phyloP scores from a whole-genome alignment of 1,284 basidiomycete genomes.

The Calocybe gambosa region DNA sequence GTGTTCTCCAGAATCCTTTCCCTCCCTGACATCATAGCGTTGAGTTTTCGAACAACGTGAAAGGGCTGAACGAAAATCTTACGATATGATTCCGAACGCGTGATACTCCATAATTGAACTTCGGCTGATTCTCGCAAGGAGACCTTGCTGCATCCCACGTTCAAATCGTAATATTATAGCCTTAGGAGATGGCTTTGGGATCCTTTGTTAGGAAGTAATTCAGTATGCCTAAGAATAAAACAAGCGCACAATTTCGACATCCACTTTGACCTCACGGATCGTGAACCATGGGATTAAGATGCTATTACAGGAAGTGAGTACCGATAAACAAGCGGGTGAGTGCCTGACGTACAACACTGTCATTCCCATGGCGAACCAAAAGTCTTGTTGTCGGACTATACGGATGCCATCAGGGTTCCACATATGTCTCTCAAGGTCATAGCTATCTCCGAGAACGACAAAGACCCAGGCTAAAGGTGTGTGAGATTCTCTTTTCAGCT shows the following conservation, averaged over 20 bases:
- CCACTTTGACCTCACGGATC: conserved; percentile 64
- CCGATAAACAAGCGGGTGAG: conserved; percentile 12
- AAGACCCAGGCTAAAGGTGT: conserved; percentile 48
- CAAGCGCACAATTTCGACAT: conserved; percentile 62
- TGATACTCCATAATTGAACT: conserved; percentile 64
- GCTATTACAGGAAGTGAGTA: conserved; percentile 26
- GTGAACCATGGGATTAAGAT: conserved; percentile 72
- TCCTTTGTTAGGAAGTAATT: conserved; percentile 5
- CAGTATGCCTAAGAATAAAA: background rate
- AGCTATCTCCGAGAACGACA: conserved; percentile 63
- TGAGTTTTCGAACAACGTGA: background rate
- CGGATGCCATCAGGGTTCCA: conserved; percentile 55
- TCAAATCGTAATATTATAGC: conserved; percentile 61
- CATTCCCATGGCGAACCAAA: conserved; percentile 74
- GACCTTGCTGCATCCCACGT: conserved; percentile 67
- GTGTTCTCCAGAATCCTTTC: conserved; percentile 53
- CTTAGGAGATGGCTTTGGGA: conserved; percentile 57
- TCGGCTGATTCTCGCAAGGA: conserved; percentile 61
- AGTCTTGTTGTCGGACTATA: conserved; percentile 63
- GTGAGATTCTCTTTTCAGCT: background rate
- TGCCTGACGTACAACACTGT: conserved; percentile 53
- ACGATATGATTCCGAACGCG: conserved; percentile 68
- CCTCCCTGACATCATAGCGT: conserved; percentile 38
- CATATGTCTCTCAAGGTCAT: conserved; percentile 45
- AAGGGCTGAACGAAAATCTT: conserved; percentile 16